Base-by-base conservation (phyloP, 2,329 filamentous ascomycete genomes). In the Epichloe brachyelytri region DNA sequence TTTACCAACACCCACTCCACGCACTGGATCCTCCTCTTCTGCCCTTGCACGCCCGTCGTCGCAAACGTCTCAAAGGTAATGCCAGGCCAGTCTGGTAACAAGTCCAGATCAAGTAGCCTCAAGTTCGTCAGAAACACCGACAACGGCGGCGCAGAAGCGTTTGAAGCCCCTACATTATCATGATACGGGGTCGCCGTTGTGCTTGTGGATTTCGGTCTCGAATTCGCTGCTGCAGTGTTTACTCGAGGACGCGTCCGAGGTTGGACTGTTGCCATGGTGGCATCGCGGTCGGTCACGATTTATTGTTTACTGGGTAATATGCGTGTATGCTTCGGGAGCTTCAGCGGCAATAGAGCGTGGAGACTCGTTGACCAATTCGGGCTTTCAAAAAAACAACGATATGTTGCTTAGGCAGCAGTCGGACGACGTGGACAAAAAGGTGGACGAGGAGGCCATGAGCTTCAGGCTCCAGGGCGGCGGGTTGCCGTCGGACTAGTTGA, bases 1-100 rank as follows among this genome's bases (percentile, higher is more conserved):
- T 87, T 83, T 66, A 86, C 95, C n/a, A 97, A 72, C 0, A 85
- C 81, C 88, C 91, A 97, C 71, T 98, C 93, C 38, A 90, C 80
- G 53, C 81, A 81, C 59, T 86, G 82, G 38, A 95, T 82, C 49
- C 91, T 80, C 65, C 84, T 85, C 68, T 91, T 93, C 66, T 91
- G 85, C 49, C 86, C 86, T 55, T 84, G 82, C 0, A 77, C 75
- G 3, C 76, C 77, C 59, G 86, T 78, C 52, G 76, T 82, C 4
- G 75, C 72, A 62, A 97, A 88, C 2, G 85, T 86, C 47, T 83
- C 74, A 0, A 75, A 63, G 1, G 79, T 82, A 51, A 96, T 85
- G 17, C 70, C 75, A 0, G 91, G 91, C 86, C 90, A 96, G 68
- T 94, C 88, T 1, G 79, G 72, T 0, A 76, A 76, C 47, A 77